These are phyloP conservation scores for Physcomitrellopsis africana DNA, from an alignment of 225 moss, liverwort and hornwort genomes.

Conservation along the genomic window DNA sequence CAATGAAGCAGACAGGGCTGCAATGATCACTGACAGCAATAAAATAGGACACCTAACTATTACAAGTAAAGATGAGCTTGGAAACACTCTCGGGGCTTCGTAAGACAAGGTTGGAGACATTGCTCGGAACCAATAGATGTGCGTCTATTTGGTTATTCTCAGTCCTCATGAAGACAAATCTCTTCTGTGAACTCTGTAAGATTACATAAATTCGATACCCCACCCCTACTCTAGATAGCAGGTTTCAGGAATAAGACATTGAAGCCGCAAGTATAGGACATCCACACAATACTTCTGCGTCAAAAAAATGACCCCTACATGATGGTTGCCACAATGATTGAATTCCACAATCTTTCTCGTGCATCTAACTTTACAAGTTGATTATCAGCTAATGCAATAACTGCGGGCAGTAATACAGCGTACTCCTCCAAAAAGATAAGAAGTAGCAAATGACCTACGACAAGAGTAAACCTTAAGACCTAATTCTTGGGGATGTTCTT, in stretches of 20 bases:
- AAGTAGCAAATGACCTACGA: conserved; percentile 33
- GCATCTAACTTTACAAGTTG: conserved; percentile 27
- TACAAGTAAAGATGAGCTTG: too few species aligned
- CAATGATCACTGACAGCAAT: too few species aligned
- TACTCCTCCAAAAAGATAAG: conserved; percentile 28
- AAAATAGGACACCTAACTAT: too few species aligned
- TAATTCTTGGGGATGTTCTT: conserved; percentile 77
- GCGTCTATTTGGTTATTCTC: too few species aligned
- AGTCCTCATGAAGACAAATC: too few species aligned
- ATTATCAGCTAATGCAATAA: conserved; percentile 10
- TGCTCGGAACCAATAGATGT: too few species aligned
- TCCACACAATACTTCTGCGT: conserved; percentile 24
- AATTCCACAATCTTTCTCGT: conserved; percentile 22
- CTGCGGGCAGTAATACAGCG: conserved; percentile 25
- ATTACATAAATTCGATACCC: background rate
- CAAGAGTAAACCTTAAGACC: conserved; percentile 34
- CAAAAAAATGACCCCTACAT: conserved; percentile 25
- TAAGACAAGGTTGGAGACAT: too few species aligned
- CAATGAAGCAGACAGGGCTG: too few species aligned
- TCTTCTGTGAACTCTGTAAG: too few species aligned
- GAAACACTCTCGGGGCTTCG: too few species aligned
- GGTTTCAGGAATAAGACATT: conserved; percentile 12
- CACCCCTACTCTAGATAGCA: background rate
- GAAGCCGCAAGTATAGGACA: conserved; percentile 5
- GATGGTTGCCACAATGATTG: conserved; percentile 22